Evolutionary conservation across 805 yeast genomes (phyloP).

Genomic region (Saturnispora dispora): DNA sequence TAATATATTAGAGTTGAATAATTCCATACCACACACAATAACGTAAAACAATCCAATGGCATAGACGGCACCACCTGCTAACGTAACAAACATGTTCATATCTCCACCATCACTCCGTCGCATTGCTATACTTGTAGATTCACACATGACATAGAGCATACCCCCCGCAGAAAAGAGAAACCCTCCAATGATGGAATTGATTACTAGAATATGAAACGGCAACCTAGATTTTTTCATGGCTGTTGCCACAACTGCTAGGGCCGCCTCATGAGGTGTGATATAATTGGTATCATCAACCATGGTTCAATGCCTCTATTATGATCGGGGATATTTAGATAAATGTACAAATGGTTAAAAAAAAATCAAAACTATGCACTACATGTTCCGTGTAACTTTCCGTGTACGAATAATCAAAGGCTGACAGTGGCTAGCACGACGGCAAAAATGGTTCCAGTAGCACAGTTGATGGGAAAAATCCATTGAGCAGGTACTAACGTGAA

Average conservation of each 20-base stretch:
- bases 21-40: constrained; percentile 64
- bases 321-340: background rate
- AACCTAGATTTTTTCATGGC: constrained; percentile 75
- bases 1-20: constrained; percentile 65
- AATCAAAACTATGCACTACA: background rate
- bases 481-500: constrained; percentile 40
- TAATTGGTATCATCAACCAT: constrained; percentile 45
- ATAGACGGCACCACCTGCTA: constrained; percentile 53
- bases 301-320: background rate
- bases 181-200: constrained; percentile 66
- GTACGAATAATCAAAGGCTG: background rate
- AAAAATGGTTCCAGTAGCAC: constrained; percentile 49
- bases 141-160: constrained; percentile 51
- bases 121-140: constrained; percentile 40
- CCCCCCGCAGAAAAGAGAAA: constrained; percentile 63
- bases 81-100: constrained; percentile 44
- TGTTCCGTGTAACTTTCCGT: background rate
- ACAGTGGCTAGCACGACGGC: constrained; percentile 34
- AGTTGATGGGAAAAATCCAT: constrained; percentile 50
- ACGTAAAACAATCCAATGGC: constrained; percentile 72
- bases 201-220: constrained; percentile 44
- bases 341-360: background rate
- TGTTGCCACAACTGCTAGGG: constrained; percentile 76
- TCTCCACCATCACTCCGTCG: constrained; percentile 18
- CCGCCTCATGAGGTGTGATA: constrained; percentile 72